Evolutionary conservation across 768 basidiomycete species (phyloP), one percentile per base, ranked within the genome.

Genomic region (Galerina sulciceps): DNA sequence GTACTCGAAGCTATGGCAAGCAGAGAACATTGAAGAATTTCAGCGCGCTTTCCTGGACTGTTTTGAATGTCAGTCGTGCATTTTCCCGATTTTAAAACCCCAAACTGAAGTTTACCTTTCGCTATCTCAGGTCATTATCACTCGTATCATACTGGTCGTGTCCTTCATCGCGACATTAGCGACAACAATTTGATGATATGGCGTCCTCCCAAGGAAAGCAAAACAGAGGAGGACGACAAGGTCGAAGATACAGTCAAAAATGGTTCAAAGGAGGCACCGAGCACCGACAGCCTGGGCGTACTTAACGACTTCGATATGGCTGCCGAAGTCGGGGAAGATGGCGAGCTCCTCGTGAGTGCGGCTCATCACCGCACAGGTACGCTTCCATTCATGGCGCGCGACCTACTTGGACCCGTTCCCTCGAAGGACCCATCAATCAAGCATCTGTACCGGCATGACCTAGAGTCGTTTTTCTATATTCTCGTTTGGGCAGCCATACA

Each of bases 81-180:
- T 31, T 5, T 31, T 8, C 26, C 8, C 8, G 4, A 31, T 31
- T 2, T 8, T 31, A 31, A 31, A 1, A n/a, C 1, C 26, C 8
- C 26, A 2, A 2, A 8, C 8, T 3, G 4, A 31, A 31, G 2
- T 8, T 31, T 8, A 2, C 26, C 26, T 31, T n/a, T n/a, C n/a
- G n/a, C n/a, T 31, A 2, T 31, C 8, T 31, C 8, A 58, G 73
- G 69, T 43, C 71, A 72, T 47, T 60, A 68, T 46, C 61, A 62
- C 35, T 65, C 68, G 0, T 69, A 60, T 44, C 44, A 37, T 2
- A 53, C 57, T 0, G 66, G 63, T 0, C 48, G 59, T 17, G 62
- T 75, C 38, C 59, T 76, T 26, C 73, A 76, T 61, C 64, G 69
- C 18, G 68, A 76, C 55, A 56, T 76, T 56, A 71, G 75, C 56